Conservation (phyloP, 306 rosid species). For the Acacia confusa region DNA sequence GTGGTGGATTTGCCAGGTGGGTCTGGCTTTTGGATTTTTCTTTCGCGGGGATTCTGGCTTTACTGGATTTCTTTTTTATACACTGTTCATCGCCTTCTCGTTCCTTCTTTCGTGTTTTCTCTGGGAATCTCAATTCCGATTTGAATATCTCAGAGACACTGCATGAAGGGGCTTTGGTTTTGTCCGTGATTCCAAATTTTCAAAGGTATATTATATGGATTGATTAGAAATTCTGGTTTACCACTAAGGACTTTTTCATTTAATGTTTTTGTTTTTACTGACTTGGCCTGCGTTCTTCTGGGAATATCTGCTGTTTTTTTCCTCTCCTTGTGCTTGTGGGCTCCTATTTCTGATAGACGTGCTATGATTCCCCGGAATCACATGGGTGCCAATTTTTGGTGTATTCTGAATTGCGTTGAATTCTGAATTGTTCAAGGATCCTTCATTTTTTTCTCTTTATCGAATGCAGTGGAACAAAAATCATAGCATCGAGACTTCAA, state of each 20-base stretch:
- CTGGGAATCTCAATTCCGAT: conserved; percentile 17
- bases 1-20: neutral
- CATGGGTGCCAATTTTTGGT: conserved; percentile 25
- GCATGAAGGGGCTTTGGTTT: neutral
- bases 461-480: neutral
- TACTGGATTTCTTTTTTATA: neutral
- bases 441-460: neutral
- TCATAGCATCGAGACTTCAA: conserved; percentile 2
- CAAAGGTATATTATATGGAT: conserved; percentile 23
- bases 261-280: no score
- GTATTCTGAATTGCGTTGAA: conserved; percentile 14
- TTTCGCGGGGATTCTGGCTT: neutral
- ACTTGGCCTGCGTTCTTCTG: neutral
- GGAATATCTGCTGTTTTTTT: neutral
- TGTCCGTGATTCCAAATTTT: conserved; percentile 11
- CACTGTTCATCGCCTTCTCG: conserved; percentile 7
- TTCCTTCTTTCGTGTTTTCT: neutral
- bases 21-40: neutral
- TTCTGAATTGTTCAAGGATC: neutral
- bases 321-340: conserved; percentile 10
- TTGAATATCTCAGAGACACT: neutral
- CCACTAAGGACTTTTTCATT: neutral
- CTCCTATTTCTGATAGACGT: neutral
- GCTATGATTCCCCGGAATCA: conserved; percentile 15
- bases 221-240: conserved; percentile 28